Evolutionary conservation across 2,329 filamentous ascomycete species (phyloP), one percentile per base, ranked within the genome.

Genomic region (Colletotrichum australisinense): DNA sequence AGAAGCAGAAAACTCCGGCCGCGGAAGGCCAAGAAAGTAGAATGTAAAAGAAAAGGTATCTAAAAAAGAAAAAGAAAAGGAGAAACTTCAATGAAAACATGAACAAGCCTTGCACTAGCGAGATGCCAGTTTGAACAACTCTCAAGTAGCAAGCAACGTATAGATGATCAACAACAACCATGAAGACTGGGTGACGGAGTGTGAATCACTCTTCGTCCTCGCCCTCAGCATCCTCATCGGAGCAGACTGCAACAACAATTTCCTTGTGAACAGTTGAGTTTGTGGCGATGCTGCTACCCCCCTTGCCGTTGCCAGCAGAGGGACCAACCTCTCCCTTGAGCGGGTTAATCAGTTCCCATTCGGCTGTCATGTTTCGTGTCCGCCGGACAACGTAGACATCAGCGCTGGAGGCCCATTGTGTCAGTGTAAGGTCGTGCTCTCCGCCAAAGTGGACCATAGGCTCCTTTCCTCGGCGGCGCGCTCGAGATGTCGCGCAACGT

Each of bases 401-500:
- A 5, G 76, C 73, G 46, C 76, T 77, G 12, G 79, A 80, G 0
- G 84, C 85, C 86, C 86, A 87, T 2, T 78, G 67, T 0, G 80
- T 83, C n/a, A 87, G 78, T 0, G 81, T 82, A 3, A 73, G 62
- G 69, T 87, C 86, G 2, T 77, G 75, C 22, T 75, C 74, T 3
- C 83, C 83, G 4, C 86, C 86, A 76, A 87, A 86, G 14, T 76
- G 66, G 0, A 86, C 80, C 0, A 69, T 64, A 1, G 75, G 71
- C 73, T 80, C 79, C 42, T 77, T 74, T 11, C 81, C 4, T 78
- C 73, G 5, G 83, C 84, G 0, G 83, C 84, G 35, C 84, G 85
- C 81, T 97, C 94, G 58, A 96, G 87, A 80, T 98, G 95, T 72
- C 90, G 88, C 0, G 94, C 94, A 3, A 97, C 90, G 82, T 98